Conservation (phyloP, 140 eudicot species). For the Cichorium intybus region DNA sequence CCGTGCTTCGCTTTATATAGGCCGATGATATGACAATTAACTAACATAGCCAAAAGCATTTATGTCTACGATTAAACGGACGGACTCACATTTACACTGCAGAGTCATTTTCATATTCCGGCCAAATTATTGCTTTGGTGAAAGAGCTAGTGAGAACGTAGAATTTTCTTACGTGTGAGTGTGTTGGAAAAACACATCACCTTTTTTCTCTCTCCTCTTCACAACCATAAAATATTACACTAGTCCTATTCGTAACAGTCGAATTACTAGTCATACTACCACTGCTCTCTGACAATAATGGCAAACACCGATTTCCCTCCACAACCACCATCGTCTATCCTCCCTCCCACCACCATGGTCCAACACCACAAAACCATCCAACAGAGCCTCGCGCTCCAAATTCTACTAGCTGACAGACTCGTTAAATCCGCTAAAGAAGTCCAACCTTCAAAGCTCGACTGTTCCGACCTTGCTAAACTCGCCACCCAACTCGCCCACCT, state of each 20-base stretch:
- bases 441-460: conserved; percentile 47
- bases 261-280: neutral
- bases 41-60: neutral
- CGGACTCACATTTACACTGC: neutral
- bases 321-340: neutral
- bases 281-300: conserved; percentile 2
- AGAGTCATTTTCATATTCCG: neutral
- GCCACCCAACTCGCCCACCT: conserved; percentile 52
- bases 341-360: conserved; percentile 8
- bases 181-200: neutral
- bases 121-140: neutral
- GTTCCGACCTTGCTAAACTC: conserved; percentile 45
- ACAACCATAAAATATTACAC: conserved; percentile 1
- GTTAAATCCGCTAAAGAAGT: conserved; percentile 47
- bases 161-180: conserved; percentile 8
- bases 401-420: conserved; percentile 47
- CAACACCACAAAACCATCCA: conserved; percentile 49
- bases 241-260: neutral
- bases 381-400: conserved; percentile 50
- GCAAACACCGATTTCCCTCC: neutral
- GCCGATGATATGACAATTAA: neutral
- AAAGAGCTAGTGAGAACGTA: neutral
- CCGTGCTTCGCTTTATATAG: neutral
- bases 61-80: too few relatives aligned
- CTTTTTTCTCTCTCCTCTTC: conserved; percentile 10